Evolutionary conservation across 2,329 filamentous ascomycete genomes (phyloP).

Genomic region (Amylocarpus encephaloides): DNA sequence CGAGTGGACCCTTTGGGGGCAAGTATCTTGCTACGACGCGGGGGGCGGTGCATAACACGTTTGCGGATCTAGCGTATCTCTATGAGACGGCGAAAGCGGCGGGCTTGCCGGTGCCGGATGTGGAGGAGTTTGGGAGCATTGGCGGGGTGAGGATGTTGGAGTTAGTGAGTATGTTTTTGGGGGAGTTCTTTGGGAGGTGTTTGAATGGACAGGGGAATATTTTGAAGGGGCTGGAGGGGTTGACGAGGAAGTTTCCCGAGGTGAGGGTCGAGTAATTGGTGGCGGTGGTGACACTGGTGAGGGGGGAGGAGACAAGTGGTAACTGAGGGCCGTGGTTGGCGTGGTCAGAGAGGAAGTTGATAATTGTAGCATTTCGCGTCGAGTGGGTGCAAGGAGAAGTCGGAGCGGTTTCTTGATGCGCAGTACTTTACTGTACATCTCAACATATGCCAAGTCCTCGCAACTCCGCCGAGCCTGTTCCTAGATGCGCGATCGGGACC

Average conservation of each 20-base stretch:
- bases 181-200: constrained; percentile 27
- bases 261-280: background rate
- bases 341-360: too few species aligned
- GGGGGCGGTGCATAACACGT: constrained; percentile 26
- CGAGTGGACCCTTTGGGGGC: constrained; percentile 27
- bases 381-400: too few species aligned
- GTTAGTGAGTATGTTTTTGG: constrained; percentile 25
- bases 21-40: constrained; percentile 11
- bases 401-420: too few species aligned
- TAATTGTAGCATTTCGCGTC: too few species aligned
- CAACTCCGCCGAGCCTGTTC: too few species aligned
- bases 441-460: too few species aligned
- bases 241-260: constrained; percentile 16
- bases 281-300: background rate
- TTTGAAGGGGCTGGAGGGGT: constrained; percentile 1
- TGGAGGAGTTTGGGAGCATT: constrained; percentile 24
- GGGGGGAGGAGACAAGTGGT: too few species aligned
- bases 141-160: constrained; percentile 24
- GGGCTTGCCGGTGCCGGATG: constrained; percentile 20
- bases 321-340: too few species aligned
- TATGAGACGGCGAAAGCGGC: constrained; percentile 3
- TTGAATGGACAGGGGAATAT: constrained; percentile 10
- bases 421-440: too few species aligned
- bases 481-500: too few species aligned
- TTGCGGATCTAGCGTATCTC: constrained; percentile 23